Percentiles rank a stretch among this genome's conserved stretches.
Conservation (phyloP, 306 rosid species). For the Albizia julibrissin region DNA sequence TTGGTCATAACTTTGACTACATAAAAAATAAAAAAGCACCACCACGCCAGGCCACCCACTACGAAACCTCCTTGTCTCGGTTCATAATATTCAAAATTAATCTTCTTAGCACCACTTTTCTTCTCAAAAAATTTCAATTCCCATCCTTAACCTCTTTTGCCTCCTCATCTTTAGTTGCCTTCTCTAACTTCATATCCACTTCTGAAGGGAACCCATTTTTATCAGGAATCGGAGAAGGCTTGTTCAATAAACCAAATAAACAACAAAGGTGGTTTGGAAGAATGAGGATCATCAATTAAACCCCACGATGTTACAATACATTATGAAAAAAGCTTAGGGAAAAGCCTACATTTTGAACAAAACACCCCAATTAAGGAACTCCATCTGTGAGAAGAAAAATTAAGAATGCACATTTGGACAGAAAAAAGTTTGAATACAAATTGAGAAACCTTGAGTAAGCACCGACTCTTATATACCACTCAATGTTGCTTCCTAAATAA, state of each 20-base stretch:
- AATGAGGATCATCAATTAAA: conserved; percentile 57
- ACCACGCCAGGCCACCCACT: conserved; percentile 47
- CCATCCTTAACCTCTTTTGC: conserved; percentile 38
- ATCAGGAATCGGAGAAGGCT: conserved; percentile 62
- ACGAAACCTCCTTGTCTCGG: conserved; percentile 90
- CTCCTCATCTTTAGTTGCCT: conserved; percentile 46
- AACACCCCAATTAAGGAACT: conserved; percentile 32
- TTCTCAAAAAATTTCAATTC: conserved; percentile 46
- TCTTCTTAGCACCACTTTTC: conserved; percentile 38
- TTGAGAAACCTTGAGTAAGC: conserved; percentile 46
- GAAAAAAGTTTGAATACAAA: conserved; percentile 42
- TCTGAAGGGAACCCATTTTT: conserved; percentile 45
- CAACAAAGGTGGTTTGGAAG: conserved; percentile 26
- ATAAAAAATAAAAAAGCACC: no score
- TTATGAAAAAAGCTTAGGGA: conserved; percentile 23
- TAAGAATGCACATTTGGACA: conserved; percentile 50
- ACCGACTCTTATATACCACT: conserved; percentile 45
- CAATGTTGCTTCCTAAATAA: conserved; percentile 49
- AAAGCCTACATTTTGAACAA: conserved; percentile 33
- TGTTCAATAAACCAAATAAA: conserved; percentile 61
- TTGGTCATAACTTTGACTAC: no score
- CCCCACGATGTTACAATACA: conserved; percentile 55
- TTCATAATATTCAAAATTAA: conserved; percentile 82
- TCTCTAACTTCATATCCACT: conserved; percentile 40
- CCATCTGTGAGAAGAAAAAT: conserved; percentile 28